phyloP scores from a whole-genome alignment of 257 asterid genomes.

The Solanum chmielewskii region DNA sequence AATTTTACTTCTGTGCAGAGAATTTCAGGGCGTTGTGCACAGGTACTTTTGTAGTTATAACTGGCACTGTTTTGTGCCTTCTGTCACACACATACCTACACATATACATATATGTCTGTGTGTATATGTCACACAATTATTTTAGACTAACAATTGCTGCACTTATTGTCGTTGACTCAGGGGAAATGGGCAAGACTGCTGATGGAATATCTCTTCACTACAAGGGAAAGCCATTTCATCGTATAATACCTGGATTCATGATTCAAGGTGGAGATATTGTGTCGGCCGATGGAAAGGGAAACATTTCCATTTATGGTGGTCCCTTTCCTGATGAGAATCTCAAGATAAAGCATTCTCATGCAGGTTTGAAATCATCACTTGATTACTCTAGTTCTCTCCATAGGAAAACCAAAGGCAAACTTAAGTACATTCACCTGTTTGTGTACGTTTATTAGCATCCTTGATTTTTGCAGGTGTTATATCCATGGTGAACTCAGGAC shows the following conservation, averaged over 20 bases:
- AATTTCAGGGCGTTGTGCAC: conserved; percentile 96
- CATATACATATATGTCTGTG: neutral
- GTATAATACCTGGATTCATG: conserved; percentile 96
- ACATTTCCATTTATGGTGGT: conserved; percentile 52
- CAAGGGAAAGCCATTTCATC: conserved; percentile 92
- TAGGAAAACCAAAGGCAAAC: neutral
- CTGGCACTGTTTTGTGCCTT: neutral
- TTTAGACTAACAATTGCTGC: neutral
- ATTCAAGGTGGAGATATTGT: conserved; percentile 95
- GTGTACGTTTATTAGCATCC: neutral
- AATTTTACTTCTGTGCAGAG: conserved; percentile 42
- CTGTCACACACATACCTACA: neutral
- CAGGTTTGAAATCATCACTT: conserved; percentile 32
- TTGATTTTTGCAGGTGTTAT: conserved; percentile 46
- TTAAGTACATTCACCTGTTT: neutral
- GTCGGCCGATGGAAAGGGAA: conserved; percentile 73
- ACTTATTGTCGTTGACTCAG: conserved; percentile 26
- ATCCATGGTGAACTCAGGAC: conserved; percentile 91
- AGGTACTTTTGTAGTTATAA: conserved; percentile 38
- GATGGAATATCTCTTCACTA: conserved; percentile 70
- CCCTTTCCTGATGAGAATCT: conserved; percentile 77
- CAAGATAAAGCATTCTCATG: conserved; percentile 67
- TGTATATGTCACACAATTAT: neutral
- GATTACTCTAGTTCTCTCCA: neutral
- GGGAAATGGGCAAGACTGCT: conserved; percentile 76